phyloP scores from a whole-genome alignment of 192 early-diverging fungal genomes.

The Linnemannia exigua region DNA sequence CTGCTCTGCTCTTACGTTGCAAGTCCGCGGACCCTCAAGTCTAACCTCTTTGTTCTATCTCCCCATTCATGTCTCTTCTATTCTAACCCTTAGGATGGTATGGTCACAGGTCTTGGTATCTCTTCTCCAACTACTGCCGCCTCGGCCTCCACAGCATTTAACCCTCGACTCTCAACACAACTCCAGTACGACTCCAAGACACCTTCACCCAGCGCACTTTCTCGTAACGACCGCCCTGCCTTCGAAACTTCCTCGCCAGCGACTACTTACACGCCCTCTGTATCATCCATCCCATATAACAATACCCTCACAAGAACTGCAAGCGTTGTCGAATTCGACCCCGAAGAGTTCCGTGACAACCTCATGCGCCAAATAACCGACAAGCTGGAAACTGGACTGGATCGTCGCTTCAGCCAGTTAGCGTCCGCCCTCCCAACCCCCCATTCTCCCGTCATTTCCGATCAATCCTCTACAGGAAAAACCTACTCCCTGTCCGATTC shows the following conservation, averaged over 20 bases:
- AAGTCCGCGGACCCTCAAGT: background rate
- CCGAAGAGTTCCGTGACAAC: constrained; percentile 24
- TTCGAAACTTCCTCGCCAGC: background rate
- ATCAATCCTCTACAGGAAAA: background rate
- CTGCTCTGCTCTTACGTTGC: background rate
- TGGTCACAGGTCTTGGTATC: constrained; percentile 27
- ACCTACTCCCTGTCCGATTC: background rate
- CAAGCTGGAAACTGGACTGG: constrained; percentile 24
- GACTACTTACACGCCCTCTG: background rate
- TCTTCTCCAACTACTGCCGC: background rate
- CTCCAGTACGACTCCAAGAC: background rate
- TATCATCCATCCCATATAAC: background rate
- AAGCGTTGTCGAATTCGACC: constrained; percentile 9
- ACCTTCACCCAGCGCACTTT: background rate
- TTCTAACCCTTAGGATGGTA: constrained; percentile 5
- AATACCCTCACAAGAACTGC: background rate
- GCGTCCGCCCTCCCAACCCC: constrained; percentile 9
- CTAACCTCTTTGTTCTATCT: background rate
- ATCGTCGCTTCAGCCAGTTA: constrained; percentile 26
- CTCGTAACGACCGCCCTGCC: background rate
- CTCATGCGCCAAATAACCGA: constrained; percentile 29
- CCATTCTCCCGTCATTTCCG: constrained; percentile 5
- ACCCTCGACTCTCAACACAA: background rate
- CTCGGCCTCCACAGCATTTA: background rate
- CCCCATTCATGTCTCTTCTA: background rate